Percentiles rank a stretch among this genome's conserved stretches.
phyloP scores from a whole-genome alignment of 2,329 filamentous ascomycete species.

The Epichloe aotearoae region DNA sequence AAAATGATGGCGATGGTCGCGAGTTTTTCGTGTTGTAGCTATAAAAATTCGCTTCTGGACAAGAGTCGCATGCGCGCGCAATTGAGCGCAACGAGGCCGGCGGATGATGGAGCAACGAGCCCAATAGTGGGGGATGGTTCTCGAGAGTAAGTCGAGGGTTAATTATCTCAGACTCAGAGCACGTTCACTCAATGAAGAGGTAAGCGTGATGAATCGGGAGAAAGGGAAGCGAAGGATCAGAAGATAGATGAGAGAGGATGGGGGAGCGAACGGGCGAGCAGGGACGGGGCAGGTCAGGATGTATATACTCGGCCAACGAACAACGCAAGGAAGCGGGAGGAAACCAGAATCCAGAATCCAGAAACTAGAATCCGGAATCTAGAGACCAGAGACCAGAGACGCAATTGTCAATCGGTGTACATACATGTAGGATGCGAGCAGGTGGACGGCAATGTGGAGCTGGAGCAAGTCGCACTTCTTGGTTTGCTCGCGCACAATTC shows the following conservation, averaged over 20 bases:
- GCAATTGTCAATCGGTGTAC: neutral
- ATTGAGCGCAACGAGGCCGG: neutral
- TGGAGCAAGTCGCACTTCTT: neutral
- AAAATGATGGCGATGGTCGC: neutral
- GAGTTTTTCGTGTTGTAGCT: neutral
- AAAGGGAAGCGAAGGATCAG: neutral
- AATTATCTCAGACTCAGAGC: neutral
- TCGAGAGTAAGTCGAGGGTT: neutral
- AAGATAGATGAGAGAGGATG: neutral
- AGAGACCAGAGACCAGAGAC: neutral
- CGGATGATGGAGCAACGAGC: neutral
- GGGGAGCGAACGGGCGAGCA: neutral
- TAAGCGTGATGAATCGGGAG: neutral
- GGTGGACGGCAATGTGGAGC: slow-evolving; percentile 1
- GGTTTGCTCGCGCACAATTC: neutral
- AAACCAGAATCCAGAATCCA: neutral
- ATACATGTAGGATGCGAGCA: neutral
- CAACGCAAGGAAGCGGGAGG: neutral
- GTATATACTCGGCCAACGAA: neutral
- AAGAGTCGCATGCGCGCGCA: neutral
- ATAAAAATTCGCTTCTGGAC: neutral
- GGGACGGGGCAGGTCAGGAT: neutral
- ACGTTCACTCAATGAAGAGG: slow-evolving; percentile 4
- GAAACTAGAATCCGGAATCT: neutral
- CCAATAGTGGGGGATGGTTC: neutral